Conservation (phyloP, 371 early-diverging fungal genomes). For the Mucor piriformis region DNA sequence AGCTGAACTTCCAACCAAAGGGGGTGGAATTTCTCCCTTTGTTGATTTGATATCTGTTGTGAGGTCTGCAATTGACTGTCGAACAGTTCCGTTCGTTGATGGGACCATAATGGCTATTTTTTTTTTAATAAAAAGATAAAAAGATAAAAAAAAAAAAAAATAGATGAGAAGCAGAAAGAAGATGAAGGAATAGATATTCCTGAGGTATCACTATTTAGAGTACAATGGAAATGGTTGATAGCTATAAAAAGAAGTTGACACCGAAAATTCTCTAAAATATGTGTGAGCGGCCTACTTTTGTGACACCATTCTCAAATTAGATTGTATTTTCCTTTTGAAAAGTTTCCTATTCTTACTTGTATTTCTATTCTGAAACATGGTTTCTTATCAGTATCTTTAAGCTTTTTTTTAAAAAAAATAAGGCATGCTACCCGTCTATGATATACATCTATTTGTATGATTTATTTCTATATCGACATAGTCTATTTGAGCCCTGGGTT, state of each 20-base stretch:
- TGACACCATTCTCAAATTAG: not conserved
- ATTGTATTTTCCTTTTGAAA: not conserved
- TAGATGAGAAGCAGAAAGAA: not conserved
- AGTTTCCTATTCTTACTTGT: too few species aligned
- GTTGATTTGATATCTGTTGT: constrained; percentile 40
- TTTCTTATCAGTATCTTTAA: too few species aligned
- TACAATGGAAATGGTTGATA: not conserved
- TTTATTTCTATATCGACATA: too few species aligned
- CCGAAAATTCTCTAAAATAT: not conserved
- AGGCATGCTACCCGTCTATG: too few species aligned
- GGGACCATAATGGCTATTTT: not conserved
- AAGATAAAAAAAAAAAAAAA: not conserved
- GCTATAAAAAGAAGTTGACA: constrained; percentile 2
- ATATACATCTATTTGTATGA: too few species aligned
- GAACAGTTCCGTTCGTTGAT: not conserved
- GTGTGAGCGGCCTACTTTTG: not conserved
- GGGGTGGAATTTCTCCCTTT: constrained; percentile 78
- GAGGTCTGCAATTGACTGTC: constrained; percentile 26
- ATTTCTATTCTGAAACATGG: too few species aligned
- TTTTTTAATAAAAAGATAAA: not conserved
- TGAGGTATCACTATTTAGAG: not conserved
- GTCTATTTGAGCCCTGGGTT: too few species aligned
- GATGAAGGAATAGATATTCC: not conserved
- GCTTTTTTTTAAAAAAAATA: too few species aligned
- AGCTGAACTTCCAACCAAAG: constrained; percentile 76